Evolutionary conservation across 768 basidiomycete genomes (phyloP).

Genomic region (Daedaleopsis nitida): DNA sequence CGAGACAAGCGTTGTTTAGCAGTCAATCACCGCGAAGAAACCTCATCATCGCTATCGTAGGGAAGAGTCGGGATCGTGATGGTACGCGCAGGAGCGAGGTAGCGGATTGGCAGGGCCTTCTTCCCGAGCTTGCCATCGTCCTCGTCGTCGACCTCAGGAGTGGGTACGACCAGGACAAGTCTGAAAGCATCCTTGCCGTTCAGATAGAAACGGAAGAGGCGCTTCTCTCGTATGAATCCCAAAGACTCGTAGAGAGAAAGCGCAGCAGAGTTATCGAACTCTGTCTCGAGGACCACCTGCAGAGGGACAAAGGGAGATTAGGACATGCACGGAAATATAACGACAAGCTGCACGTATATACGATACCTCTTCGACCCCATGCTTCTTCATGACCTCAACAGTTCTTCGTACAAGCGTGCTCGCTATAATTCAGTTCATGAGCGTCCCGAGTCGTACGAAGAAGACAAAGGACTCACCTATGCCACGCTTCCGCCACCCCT

Average conservation of each 20-base stretch:
- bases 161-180: slow-evolving; percentile 65
- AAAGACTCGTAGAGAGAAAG: slow-evolving; percentile 88
- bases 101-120: slow-evolving; percentile 15
- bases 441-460: slow-evolving; percentile 13
- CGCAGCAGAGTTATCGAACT: slow-evolving; percentile 88
- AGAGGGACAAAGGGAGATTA: neutral
- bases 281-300: slow-evolving; percentile 94
- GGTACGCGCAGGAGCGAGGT: slow-evolving; percentile 24
- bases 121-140: slow-evolving; percentile 6
- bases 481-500: slow-evolving; percentile 83
- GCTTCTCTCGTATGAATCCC: slow-evolving; percentile 95
- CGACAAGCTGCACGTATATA: neutral
- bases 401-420: slow-evolving; percentile 83
- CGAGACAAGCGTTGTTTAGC: neutral
- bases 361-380: slow-evolving; percentile 85
- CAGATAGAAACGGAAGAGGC: slow-evolving; percentile 92
- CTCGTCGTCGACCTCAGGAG: slow-evolving; percentile 11
- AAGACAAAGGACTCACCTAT: slow-evolving; percentile 68
- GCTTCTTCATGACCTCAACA: slow-evolving; percentile 78
- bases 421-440: slow-evolving; percentile 52
- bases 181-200: slow-evolving; percentile 97
- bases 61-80: slow-evolving; percentile 23
- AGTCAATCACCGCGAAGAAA: slow-evolving; percentile 24
- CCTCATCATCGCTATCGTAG: slow-evolving; percentile 30
- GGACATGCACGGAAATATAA: neutral